phyloP scores from a whole-genome alignment of 169 alveolate genomes.

The Plasmodium falciparum region DNA sequence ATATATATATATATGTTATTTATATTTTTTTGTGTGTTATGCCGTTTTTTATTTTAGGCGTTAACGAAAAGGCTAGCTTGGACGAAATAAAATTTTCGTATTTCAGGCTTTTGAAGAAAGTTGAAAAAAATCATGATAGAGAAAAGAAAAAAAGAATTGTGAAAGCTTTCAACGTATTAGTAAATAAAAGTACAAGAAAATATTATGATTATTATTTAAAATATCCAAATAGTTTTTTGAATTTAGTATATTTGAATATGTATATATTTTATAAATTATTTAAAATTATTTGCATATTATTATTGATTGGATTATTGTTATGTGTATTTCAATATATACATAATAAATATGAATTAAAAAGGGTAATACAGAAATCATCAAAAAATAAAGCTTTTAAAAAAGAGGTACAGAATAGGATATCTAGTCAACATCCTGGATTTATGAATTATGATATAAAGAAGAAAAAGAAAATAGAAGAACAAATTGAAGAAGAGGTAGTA shows the following conservation, averaged over 20 bases:
- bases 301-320: constrained; percentile 11
- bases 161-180: constrained; percentile 32
- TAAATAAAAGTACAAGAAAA: constrained; percentile 38
- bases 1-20: too few species aligned
- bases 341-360: constrained; percentile 39
- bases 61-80: constrained; percentile 9
- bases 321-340: constrained; percentile 41
- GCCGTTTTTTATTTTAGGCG: background rate
- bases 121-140: constrained; percentile 5
- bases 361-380: background rate
- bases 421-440: constrained; percentile 21
- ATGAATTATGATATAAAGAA: constrained; percentile 19
- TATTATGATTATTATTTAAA: constrained; percentile 70
- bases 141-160: constrained; percentile 47
- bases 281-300: constrained; percentile 24
- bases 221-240: constrained; percentile 51
- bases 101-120: constrained; percentile 6
- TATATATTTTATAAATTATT: constrained; percentile 31
- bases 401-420: constrained; percentile 36
- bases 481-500: constrained; percentile 49
- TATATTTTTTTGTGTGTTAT: background rate
- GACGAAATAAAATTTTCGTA: constrained; percentile 25
- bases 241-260: constrained; percentile 26
- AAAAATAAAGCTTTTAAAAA: constrained; percentile 52
- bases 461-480: constrained; percentile 40